Evolutionary conservation across 2,329 filamentous ascomycete genomes (phyloP).

Genomic region (Aspergillus caelatus): DNA sequence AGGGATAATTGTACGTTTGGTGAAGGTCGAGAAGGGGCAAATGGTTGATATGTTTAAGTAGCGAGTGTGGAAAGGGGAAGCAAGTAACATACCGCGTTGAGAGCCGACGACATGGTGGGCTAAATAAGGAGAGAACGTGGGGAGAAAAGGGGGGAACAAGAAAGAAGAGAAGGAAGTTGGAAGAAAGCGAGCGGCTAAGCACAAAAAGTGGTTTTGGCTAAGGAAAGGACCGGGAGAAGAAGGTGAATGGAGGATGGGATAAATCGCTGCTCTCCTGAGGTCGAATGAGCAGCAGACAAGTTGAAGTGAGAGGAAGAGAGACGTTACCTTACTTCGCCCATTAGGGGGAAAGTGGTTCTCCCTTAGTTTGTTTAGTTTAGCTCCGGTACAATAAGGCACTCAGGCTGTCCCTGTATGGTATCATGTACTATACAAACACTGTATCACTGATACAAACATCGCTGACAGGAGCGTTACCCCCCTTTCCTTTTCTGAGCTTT

Average conservation of each 20-base stretch:
- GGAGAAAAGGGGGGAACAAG: conserved; percentile 17
- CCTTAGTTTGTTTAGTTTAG: conserved; percentile 10
- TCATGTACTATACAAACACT: neutral
- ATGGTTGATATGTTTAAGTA: conserved; percentile 21
- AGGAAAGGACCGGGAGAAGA: conserved; percentile 13
- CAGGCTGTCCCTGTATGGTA: neutral
- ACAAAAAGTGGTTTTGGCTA: conserved; percentile 17
- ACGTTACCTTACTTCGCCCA: conserved; percentile 7
- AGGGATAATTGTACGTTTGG: conserved; percentile 24
- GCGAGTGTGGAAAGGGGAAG: conserved; percentile 27
- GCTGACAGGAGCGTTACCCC: conserved; percentile 13
- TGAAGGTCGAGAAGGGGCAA: conserved; percentile 13
- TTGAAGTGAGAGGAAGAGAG: conserved; percentile 12
- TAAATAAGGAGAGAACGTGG: conserved; percentile 27
- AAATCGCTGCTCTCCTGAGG: conserved; percentile 27
- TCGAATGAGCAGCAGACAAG: conserved; percentile 8
- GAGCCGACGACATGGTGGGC: conserved; percentile 55
- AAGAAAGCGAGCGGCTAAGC: conserved; percentile 25
- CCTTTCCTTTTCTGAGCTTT: conserved; percentile 27
- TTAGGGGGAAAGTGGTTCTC: conserved; percentile 7
- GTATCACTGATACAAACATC: neutral
- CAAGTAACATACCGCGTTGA: conserved; percentile 54
- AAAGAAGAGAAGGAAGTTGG: conserved; percentile 24
- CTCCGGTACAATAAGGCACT: neutral
- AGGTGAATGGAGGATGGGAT: conserved; percentile 9